Percentiles rank a stretch among this genome's conserved stretches.
Evolutionary conservation across 495 filamentous ascomycete genomes (phyloP).

Genomic region (Podospora pseudocomata): DNA sequence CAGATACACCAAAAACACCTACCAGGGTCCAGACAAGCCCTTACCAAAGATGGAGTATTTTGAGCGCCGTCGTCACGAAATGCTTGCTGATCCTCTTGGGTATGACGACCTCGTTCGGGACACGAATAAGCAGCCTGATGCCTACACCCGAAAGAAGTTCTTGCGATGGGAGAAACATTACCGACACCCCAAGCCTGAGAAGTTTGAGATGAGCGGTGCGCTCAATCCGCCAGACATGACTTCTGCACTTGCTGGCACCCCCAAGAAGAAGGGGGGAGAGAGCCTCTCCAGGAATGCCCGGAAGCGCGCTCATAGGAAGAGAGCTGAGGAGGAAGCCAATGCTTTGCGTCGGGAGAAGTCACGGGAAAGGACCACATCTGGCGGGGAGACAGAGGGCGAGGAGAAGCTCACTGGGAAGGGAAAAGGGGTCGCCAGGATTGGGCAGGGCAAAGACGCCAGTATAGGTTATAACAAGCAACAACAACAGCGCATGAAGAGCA

Average conservation of each 20-base stretch:
- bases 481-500: background rate
- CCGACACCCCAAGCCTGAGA: slow-evolving; percentile 1
- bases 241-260: background rate
- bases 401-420: slow-evolving; percentile 2
- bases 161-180: slow-evolving; percentile 8
- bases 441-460: background rate
- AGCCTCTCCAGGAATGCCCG: slow-evolving; percentile 14
- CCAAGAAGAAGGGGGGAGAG: background rate
- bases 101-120: slow-evolving; percentile 30
- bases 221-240: slow-evolving; percentile 8
- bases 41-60: slow-evolving; percentile 17
- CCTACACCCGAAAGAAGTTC: slow-evolving; percentile 4
- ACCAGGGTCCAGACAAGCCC: background rate
- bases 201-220: slow-evolving; percentile 23
- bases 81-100: slow-evolving; percentile 26
- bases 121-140: slow-evolving; percentile 6
- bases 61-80: slow-evolving; percentile 24
- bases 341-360: background rate
- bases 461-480: background rate
- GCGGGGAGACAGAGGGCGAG: background rate
- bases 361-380: slow-evolving; percentile 9
- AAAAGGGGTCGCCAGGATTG: background rate
- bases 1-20: slow-evolving; percentile 6
- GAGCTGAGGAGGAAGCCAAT: slow-evolving; percentile 8
- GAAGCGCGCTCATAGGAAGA: slow-evolving; percentile 20